Percentiles rank a stretch among this genome's conserved stretches.
Conservation (phyloP, 2,329 filamentous ascomycete species). For the Emmonsia crescens region DNA sequence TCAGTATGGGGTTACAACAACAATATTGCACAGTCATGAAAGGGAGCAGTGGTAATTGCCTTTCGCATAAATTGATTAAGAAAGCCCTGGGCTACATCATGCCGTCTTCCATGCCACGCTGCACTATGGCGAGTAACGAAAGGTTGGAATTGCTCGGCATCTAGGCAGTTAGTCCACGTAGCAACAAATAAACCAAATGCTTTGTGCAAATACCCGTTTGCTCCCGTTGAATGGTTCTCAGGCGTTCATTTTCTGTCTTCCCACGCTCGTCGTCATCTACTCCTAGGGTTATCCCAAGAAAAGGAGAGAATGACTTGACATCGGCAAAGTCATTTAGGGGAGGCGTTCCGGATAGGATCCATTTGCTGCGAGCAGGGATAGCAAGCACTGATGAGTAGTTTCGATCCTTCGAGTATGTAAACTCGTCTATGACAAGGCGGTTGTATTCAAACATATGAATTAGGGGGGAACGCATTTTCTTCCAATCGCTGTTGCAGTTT, state of each 20-base stretch:
- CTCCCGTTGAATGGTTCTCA: conserved; percentile 32
- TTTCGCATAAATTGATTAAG: conserved; percentile 43
- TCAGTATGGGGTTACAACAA: neutral
- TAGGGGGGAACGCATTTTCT: conserved; percentile 25
- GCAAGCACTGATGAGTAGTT: conserved; percentile 34
- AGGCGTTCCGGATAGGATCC: conserved; percentile 56
- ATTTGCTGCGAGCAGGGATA: conserved; percentile 43
- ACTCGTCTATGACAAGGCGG: conserved; percentile 54
- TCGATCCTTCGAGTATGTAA: conserved; percentile 43
- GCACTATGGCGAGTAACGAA: conserved; percentile 41
- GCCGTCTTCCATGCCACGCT: conserved; percentile 42
- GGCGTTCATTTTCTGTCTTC: conserved; percentile 35
- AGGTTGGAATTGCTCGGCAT: conserved; percentile 46
- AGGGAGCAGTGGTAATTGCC: conserved; percentile 13
- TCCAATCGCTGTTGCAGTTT: conserved; percentile 17
- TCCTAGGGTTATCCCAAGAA: conserved; percentile 47
- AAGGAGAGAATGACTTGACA: conserved; percentile 47
- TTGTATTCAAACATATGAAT: conserved; percentile 53
- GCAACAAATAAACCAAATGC: neutral
- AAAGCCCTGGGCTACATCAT: conserved; percentile 45
- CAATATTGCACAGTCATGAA: neutral
- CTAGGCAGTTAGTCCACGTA: conserved; percentile 17
- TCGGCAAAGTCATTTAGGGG: conserved; percentile 47
- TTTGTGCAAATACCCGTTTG: conserved; percentile 29
- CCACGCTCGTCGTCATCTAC: conserved; percentile 40